These are phyloP conservation scores for Hypoxylon sp. DNA, from an alignment of 2,329 filamentous ascomycete genomes.

Conservation along the genomic window DNA sequence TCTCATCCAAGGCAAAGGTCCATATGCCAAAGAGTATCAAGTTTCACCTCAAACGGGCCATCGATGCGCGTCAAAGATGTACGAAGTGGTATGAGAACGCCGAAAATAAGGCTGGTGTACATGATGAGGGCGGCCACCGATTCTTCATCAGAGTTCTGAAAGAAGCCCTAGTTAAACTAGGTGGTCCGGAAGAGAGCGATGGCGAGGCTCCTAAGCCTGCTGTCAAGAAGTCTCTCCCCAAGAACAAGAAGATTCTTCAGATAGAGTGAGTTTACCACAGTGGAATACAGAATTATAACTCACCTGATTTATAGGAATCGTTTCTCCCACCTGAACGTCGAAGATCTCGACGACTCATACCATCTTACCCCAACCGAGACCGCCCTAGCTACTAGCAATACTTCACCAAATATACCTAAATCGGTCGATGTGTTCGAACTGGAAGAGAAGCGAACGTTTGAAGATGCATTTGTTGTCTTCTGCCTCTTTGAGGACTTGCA, in stretches of 20 bases:
- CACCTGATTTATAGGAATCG: background rate
- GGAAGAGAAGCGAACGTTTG: background rate
- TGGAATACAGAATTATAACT: background rate
- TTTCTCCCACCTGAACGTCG: background rate
- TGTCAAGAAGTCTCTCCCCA: background rate
- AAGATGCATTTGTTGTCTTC: slow-evolving; percentile 2
- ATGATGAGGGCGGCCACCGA: background rate
- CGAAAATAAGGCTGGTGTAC: background rate
- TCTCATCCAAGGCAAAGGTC: background rate
- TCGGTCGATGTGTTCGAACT: background rate
- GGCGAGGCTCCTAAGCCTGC: background rate
- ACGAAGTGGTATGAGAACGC: slow-evolving; percentile 1
- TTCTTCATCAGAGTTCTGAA: slow-evolving; percentile 1
- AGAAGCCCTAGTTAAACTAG: background rate
- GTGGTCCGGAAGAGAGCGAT: background rate
- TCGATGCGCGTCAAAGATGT: slow-evolving; percentile 5
- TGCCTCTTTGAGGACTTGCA: slow-evolving; percentile 3
- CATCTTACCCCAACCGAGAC: background rate
- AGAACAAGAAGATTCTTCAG: background rate
- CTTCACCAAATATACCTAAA: background rate
- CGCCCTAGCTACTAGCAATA: background rate
- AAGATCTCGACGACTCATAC: background rate
- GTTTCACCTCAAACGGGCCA: background rate
- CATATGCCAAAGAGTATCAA: slow-evolving; percentile 1
- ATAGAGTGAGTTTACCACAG: background rate